Base-by-base conservation (phyloP, 2,329 filamentous ascomycete species). In the Trichocomaceae sp. region DNA sequence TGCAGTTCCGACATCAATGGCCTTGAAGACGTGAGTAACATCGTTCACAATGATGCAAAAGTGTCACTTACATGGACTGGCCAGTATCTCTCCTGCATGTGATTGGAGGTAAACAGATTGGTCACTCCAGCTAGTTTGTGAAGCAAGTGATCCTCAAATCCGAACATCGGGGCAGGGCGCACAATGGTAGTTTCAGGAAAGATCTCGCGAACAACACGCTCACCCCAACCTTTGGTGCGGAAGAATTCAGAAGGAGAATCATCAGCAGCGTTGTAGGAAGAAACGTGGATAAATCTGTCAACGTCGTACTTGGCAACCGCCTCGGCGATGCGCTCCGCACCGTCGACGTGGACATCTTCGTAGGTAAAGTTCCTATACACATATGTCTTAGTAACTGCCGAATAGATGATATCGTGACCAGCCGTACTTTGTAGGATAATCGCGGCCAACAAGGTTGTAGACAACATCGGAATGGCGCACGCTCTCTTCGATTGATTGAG, bases 141-240 rank as follows among this genome's bases (percentile, higher is more conserved):
- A 37, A 99, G 83, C 45, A 99, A 82, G 65, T 86, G 86, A 74
- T 99, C 93, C 74, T 99, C 93, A 67, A 90, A 95, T 35, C 93
- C 93, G 69, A 95, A 99, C 72, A 96, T 82, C 52, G 91, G 93
- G 12, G 92, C 88, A 45, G 93, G 93, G 60, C 93, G 85, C 61
- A 99, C 93, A 63, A 99, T 90, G 46, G 93, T 99, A 17, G 93
- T 95, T 76, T 99, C 93, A 23, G 93, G 93, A 78, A 90, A 99
- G 69, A 97, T 91, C 64, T 81, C 83, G 59, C 92, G 86, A 46
- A 85, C 93, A 48, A 95, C 82, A 69, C 86, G 79, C 77, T 99
- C 93, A 62, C 88, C 88, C 67, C 79, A 82, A 57, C 80, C 91
- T 83, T 99, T 99, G 63, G 90, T 95, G 58, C 86, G 80, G 74